Percentiles rank a stretch among this genome's conserved stretches.
phyloP scores from a whole-genome alignment of 2,329 filamentous ascomycete species.

The Fusarium nanum region DNA sequence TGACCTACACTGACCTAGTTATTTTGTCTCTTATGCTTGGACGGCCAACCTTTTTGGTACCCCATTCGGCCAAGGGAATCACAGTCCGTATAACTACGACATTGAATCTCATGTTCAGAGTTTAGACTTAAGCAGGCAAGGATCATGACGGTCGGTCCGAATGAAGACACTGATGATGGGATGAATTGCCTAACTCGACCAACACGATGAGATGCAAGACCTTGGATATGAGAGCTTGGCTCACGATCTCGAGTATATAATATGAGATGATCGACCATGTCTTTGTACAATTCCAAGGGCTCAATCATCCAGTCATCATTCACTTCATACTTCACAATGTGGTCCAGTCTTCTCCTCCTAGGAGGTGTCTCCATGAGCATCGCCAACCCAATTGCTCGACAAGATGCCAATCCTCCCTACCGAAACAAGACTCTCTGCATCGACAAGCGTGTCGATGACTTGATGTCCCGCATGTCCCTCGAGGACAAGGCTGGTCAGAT shows the following conservation, averaged over 20 bases:
- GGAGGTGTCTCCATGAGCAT: constrained; percentile 27
- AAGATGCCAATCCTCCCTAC: constrained; percentile 31
- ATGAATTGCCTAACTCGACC: background rate
- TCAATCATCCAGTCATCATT: background rate
- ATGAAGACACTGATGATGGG: constrained; percentile 12
- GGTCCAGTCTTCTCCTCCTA: constrained; percentile 28
- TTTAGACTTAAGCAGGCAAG: constrained; percentile 13
- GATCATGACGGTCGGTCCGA: constrained; percentile 24
- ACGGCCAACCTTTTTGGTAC: background rate
- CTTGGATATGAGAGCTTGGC: background rate
- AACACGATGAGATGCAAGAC: constrained; percentile 6
- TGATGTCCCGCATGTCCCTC: constrained; percentile 59
- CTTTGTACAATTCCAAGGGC: background rate
- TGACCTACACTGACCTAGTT: background rate
- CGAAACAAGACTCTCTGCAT: constrained; percentile 47
- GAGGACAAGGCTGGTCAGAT: constrained; percentile 62
- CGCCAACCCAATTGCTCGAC: constrained; percentile 24
- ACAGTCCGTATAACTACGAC: background rate
- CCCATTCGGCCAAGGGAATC: background rate
- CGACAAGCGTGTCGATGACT: constrained; percentile 60
- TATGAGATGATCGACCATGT: background rate
- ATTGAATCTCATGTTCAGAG: background rate
- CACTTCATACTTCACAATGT: constrained; percentile 17
- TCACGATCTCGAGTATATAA: constrained; percentile 12
- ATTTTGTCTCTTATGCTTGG: background rate